Evolutionary conservation across 768 basidiomycete species (phyloP).

Genomic region (Termitomyces sp.): DNA sequence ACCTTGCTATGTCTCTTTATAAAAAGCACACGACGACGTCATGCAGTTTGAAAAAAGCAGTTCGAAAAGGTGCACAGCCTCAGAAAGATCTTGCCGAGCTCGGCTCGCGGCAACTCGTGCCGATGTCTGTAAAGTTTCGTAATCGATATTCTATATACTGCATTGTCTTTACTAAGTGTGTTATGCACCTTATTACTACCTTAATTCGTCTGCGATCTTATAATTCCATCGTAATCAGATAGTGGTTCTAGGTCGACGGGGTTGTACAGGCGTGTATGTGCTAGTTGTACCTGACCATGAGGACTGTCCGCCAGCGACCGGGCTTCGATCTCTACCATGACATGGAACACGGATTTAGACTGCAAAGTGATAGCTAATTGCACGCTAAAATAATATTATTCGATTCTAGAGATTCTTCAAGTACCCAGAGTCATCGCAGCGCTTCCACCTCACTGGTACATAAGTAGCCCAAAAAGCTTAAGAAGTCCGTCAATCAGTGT

Average conservation of each 20-base stretch:
- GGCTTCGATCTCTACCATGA: background rate
- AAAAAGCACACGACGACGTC: conserved; percentile 2
- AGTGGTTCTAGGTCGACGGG: background rate
- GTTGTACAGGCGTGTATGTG: background rate
- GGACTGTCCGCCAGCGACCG: background rate
- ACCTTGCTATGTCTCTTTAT: background rate
- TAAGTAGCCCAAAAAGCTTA: background rate
- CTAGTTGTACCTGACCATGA: conserved; percentile 3
- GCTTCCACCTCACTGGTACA: background rate
- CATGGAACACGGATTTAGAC: background rate
- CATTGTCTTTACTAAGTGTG: no score
- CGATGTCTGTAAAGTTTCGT: background rate
- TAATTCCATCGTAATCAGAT: background rate
- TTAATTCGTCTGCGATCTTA: background rate
- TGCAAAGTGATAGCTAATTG: background rate
- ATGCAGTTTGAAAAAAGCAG: background rate
- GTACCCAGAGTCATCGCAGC: background rate
- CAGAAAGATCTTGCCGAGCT: background rate
- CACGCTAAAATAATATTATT: background rate
- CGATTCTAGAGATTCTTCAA: background rate
- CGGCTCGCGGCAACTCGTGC: background rate
- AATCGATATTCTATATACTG: no score
- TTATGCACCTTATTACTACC: background rate
- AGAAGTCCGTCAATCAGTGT: background rate
- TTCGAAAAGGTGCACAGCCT: conserved; percentile 1